Evolutionary conservation across 768 basidiomycete genomes (phyloP), one percentile per base, ranked within the genome.

Genomic region (Fomitopsis pulvina): DNA sequence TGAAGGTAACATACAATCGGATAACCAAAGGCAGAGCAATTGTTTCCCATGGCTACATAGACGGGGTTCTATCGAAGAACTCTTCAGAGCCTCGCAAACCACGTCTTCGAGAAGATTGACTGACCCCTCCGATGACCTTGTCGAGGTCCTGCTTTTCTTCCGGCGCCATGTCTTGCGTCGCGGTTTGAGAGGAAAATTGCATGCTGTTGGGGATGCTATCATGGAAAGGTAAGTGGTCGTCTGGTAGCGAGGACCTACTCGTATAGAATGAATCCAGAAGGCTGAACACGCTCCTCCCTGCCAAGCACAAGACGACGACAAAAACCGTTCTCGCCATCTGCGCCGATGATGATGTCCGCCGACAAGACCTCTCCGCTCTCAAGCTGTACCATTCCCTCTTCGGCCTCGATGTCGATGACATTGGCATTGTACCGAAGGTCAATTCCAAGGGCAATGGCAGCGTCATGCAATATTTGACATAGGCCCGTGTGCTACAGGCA

Each of bases 331-430:
- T 52, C 51, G 45, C 69, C 69, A 47, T 70, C 69, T 16, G 69
- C 69, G 11, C 68, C 69, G 18, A 71, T 53, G 18, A 71, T 52
- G 20, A 70, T 51, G 42, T 70, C 69, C 14, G 59, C 64, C 2
- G 53, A 37, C 21, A 69, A 16, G 16, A 57, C 53, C 38, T 68
- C 64, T 2, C 69, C 69, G 4, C 53, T 57, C 10, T 53, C 52
- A 5, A 69, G 56, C 10, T 56, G 61, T 10, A 68, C 59, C 20
- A 59, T 59, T 22, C 53, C 43, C 48, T 56, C 37, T 25, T 38
- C 45, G 0, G 54, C 45, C 40, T 64, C 59, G 22, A 70, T 52
- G 9, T 57, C 52, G 9, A 53, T 51, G 22, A 67, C 69, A 14
- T 58, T 49, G 14, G 61, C 50, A 16, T 60, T 59, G 18, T 57